Percentiles rank a stretch among this genome's conserved stretches.
Conservation (phyloP, 345 rosid genomes). For the Lenwebbia sp. region DNA sequence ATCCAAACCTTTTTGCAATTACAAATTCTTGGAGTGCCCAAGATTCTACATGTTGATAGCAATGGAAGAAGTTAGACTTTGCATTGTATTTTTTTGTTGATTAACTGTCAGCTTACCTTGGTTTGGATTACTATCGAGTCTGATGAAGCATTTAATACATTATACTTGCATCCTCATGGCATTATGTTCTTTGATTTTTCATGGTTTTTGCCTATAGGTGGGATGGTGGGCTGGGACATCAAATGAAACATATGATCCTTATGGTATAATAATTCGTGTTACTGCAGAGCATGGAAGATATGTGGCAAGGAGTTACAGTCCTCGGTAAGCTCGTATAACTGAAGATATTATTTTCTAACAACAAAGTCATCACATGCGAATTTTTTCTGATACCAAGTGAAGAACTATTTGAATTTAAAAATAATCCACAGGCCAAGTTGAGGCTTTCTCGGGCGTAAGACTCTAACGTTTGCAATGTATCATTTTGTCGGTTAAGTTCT, state of each 20-base stretch:
- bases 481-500: neutral
- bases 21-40: neutral
- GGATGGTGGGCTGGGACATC: conserved; percentile 99
- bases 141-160: neutral
- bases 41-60: neutral
- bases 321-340: conserved; percentile 41
- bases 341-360: neutral
- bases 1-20: neutral
- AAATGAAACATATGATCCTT: conserved; percentile 63
- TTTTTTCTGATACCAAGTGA: neutral
- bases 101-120: neutral
- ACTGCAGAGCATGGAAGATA: conserved; percentile 97
- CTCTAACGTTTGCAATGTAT: neutral
- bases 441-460: neutral
- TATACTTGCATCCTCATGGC: neutral
- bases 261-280: conserved; percentile 71
- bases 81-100: neutral
- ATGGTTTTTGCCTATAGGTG: conserved; percentile 32
- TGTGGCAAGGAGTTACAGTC: conserved; percentile 73
- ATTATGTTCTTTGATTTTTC: neutral
- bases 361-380: neutral
- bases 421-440: neutral
- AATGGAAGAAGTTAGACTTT: neutral
- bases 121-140: neutral
- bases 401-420: neutral